Base-by-base conservation (phyloP, 2,329 filamentous ascomycete species). In the Alternaria rosae region DNA sequence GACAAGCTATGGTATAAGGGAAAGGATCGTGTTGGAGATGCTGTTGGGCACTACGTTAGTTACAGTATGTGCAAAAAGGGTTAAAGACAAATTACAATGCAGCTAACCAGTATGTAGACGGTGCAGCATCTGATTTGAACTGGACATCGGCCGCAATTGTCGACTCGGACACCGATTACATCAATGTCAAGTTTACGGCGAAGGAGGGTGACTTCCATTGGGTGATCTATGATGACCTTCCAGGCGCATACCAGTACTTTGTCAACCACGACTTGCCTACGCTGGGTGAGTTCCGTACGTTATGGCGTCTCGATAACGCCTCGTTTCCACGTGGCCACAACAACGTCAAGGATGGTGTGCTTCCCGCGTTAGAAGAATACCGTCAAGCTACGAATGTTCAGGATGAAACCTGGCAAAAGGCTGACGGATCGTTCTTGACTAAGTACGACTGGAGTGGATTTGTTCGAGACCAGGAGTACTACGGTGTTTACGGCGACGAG, bases 171-270 rank as follows among this genome's bases (percentile, higher is more conserved):
- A 70, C 64, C 15, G 74, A 83, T 48, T 85, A 80, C 71, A 80
- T 85, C 62, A 84, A 86, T 62, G 76, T 86, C 54, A 76, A 78
- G 26, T 85, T 86, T 69, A 80, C 75, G 3, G 81, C 84, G 1
- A 70, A 61, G 1, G 83, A 84, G 66, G 83, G 82, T 7, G 83
- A 85, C 55, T 80, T 85, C 58, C 84, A 86, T 62, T 86, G 84
- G 83, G 81, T 86, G 11, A 82, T 86, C 58, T 81, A 82, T 63
- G 77, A 82, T 3, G 79, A 81, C 15, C 80, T 85, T 2, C 74
- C 81, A 3, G 84, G 84, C n/a, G 83, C 84, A n/a, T 86, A 86
- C 66, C 84, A 86, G 57, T 86, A 86, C 73, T 84, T 86, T 53
- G 82, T 86, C 60, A 86, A 86, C 68, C 82, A 76, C 53, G 81